A percentile compares a stretch with the other conserved stretches of the same genome.
These are phyloP conservation scores for Irpex sp. DNA, from an alignment of 1,284 basidiomycete species.

Conservation along the genomic window DNA sequence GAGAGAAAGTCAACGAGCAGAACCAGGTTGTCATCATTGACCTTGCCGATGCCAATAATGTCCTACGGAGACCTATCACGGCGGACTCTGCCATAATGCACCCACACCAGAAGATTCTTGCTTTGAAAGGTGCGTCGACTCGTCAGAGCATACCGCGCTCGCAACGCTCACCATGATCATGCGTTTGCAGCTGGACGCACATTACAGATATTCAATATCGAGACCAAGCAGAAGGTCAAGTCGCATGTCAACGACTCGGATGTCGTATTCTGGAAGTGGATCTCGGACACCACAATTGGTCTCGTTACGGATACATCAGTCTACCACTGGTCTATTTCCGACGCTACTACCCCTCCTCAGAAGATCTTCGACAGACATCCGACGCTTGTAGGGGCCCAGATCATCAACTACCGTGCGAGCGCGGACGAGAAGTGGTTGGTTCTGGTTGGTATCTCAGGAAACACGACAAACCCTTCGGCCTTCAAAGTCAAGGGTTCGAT, in stretches of 20 bases:
- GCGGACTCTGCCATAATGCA: slow-evolving; percentile 99
- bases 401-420: slow-evolving; percentile 97
- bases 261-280: slow-evolving; percentile 99
- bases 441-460: slow-evolving; percentile 93
- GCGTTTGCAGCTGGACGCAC: slow-evolving; percentile 75
- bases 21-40: slow-evolving; percentile 98
- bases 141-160: not conserved
- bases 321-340: slow-evolving; percentile 87
- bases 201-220: slow-evolving; percentile 98
- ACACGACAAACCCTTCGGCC: slow-evolving; percentile 85
- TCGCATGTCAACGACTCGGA: slow-evolving; percentile 95
- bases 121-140: slow-evolving; percentile 75
- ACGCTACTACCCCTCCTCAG: slow-evolving; percentile 72
- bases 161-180: not conserved
- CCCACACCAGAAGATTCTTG: slow-evolving; percentile 94
- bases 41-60: slow-evolving; percentile 93
- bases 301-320: slow-evolving; percentile 95
- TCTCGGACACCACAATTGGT: slow-evolving; percentile 87
- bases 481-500: slow-evolving; percentile 99
- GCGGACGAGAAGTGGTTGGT: slow-evolving; percentile 97
- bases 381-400: slow-evolving; percentile 91
- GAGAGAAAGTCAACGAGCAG: slow-evolving; percentile 86
- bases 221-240: slow-evolving; percentile 96
- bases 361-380: slow-evolving; percentile 98
- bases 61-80: slow-evolving; percentile 94